Evolutionary conservation across 306 rosid genomes (phyloP).

Genomic region (Betula pendula): DNA sequence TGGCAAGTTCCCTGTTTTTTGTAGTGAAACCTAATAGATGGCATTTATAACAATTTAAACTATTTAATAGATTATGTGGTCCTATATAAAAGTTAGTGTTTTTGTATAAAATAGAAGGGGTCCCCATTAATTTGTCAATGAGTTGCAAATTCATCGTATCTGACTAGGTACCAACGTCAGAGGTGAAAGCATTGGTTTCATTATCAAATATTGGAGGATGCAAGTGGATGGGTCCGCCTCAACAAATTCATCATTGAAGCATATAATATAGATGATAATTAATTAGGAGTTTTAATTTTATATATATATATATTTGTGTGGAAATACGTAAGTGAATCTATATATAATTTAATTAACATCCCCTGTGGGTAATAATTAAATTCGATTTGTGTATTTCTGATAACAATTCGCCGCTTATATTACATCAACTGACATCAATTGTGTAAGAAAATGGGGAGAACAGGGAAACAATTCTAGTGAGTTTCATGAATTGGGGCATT

Average conservation of each 20-base stretch:
- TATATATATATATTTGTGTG: no score
- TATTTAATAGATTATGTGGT: no score
- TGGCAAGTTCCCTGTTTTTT: no score
- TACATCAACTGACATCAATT: slow-evolving; percentile 22
- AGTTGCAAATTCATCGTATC: slow-evolving; percentile 25
- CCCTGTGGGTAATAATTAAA: neutral
- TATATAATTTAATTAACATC: neutral
- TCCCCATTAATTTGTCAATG: slow-evolving; percentile 3
- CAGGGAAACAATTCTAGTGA: neutral
- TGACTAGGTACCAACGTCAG: slow-evolving; percentile 42
- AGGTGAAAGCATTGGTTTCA: slow-evolving; percentile 29
- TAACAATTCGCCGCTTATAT: slow-evolving; percentile 25
- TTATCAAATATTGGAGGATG: slow-evolving; percentile 22
- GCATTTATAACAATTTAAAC: no score
- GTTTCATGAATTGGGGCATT: slow-evolving; percentile 1
- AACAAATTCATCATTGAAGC: neutral
- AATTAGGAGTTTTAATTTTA: no score
- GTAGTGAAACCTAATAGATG: no score
- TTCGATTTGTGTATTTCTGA: neutral
- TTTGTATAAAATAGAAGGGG: neutral
- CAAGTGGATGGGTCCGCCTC: slow-evolving; percentile 34
- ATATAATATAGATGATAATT: slow-evolving; percentile 17
- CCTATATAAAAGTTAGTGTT: no score
- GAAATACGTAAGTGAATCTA: slow-evolving; percentile 6
- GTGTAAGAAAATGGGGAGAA: neutral